Base-by-base conservation (phyloP, 2,329 filamentous ascomycete genomes). In the Aureobasidium sp. region DNA sequence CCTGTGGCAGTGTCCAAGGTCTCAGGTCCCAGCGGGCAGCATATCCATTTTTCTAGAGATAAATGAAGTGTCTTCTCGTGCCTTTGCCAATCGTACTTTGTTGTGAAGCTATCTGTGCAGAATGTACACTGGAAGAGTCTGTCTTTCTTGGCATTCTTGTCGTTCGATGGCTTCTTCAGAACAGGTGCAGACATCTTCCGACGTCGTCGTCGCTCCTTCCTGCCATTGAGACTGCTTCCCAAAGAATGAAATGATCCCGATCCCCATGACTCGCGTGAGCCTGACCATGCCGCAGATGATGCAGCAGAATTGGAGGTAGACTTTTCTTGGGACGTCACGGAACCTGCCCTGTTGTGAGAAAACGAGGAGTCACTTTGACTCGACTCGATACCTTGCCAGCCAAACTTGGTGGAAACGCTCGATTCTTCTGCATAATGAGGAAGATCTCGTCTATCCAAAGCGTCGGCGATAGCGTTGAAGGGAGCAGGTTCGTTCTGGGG, bases 401-500 rank as follows among this genome's bases (percentile, higher is more conserved):
- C 77, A 56, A 76, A 76, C 62, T 78, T 81, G 6, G 79, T 79
- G 4, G 75, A 70, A 18, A 75, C 72, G 9, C 62, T 66, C 18
- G 73, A 73, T 7, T 69, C 68, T 11, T 70, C 66, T 18, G 72
- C 72, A 27, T 55, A 64, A 13, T 71, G 69, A 3, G 71, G 71
- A 2, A 74, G 66, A 42, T 73, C 70, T 61, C 75, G 79, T 18
- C 69, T 68, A 1, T 73, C 80, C 48, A 91, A 82, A 71, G 89
- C 89, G 74, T 88, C 82, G 54, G 85, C 85, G 80, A 92, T 91
- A 81, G 87, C 89, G 43, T 83, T 86, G 66, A 90, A 81, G 9
- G 87, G 83, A 68, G 89, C 90, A 71, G 90, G 87, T 84, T 91
- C 90, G 82, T 91, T 85, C 79, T 91, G 89, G 55, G 90, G 90